Evolutionary conservation across 1,284 basidiomycete species (phyloP), one percentile per base, ranked within the genome.

Genomic region (Phellinidium pouzarii): DNA sequence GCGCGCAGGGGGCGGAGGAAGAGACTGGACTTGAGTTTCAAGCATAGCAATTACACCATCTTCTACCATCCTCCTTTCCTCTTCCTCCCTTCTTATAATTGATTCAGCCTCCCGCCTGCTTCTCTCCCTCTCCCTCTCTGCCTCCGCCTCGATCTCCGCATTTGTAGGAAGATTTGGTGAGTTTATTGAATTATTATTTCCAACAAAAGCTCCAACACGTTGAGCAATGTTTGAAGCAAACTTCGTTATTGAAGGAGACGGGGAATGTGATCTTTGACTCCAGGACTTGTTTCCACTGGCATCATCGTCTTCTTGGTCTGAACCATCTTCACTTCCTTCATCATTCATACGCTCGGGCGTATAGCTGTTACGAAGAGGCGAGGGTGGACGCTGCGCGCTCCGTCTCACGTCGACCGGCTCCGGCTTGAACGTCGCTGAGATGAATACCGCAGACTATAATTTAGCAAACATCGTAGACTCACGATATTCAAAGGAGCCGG

Each of bases 101-200:
- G 71, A 72, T 63, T 90, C 87, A 0, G 87, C 87, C 65, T 89
- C 85, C 27, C 79, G 71, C 50, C 87, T 70, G 58, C 82, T 86
- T 44, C 73, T 68, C 60, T 89, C 87, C 41, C 87, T 77, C 64
- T 89, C 85, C 29, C 78, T 70, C 55, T 83, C 78, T 8, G 86
- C 86, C 56, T 89, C 83, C 3, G 84, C 86, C 65, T 89, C 87
- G 8, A 91, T 66, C 61, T 91, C 84, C 0, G 82, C 84, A 62
- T 87, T 85, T 2, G 80, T 79, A 2, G 77, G 83, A 55, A 84
- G 50, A 19, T 48, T 53, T 51, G 52, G 70, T 19, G 63, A 61
- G 17, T 44, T 62, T 1, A 71, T 68, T 9, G 78, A 71, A 37
- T 65, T 64, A 48, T 75, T 71, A 46, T 68, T 73, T 44, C 73